These are phyloP conservation scores for Globisporangium nodosum DNA, from an alignment of 352 stramenopile genomes.

Conservation along the genomic window DNA sequence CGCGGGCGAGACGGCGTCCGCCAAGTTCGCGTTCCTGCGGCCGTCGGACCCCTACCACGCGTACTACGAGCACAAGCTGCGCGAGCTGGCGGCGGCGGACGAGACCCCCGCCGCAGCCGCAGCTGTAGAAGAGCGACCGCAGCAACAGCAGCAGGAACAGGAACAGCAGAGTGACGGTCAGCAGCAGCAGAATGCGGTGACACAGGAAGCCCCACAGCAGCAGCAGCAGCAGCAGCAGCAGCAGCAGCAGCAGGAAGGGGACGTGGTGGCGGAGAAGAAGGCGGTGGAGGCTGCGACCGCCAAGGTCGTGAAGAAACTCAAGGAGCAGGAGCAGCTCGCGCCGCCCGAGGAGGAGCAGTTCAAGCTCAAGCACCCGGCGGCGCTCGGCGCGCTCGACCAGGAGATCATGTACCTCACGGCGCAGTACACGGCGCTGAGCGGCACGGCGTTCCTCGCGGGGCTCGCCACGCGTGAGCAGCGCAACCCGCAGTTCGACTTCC, in stretches of 20 bases:
- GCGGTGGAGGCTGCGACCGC: slow-evolving; percentile 75
- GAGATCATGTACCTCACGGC: slow-evolving; percentile 98
- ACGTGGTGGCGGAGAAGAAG: slow-evolving; percentile 84
- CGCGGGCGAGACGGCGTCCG: slow-evolving; percentile 91
- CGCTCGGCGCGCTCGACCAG: slow-evolving; percentile 90
- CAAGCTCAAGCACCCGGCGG: slow-evolving; percentile 85
- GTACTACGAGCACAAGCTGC: slow-evolving; percentile 98
- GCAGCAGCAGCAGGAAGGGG: slow-evolving; percentile 14
- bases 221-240: slow-evolving; percentile 13
- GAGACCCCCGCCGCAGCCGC: slow-evolving; percentile 9
- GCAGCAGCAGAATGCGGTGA: slow-evolving; percentile 8
- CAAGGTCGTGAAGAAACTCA: slow-evolving; percentile 90
- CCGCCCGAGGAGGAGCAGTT: slow-evolving; percentile 68
- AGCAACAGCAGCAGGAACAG: slow-evolving; percentile 5
- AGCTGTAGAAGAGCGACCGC: slow-evolving; percentile 10
- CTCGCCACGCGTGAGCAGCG: slow-evolving; percentile 94
- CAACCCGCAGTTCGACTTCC: slow-evolving; percentile 97
- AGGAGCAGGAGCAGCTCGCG: slow-evolving; percentile 67
- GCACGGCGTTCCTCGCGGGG: slow-evolving; percentile 92
- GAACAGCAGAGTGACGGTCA: background rate
- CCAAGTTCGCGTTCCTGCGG: slow-evolving; percentile 98
- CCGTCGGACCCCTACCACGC: slow-evolving; percentile 94
- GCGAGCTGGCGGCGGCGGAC: slow-evolving; percentile 65
- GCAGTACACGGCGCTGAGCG: slow-evolving; percentile 96
- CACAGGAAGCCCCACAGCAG: slow-evolving; percentile 5